These are phyloP conservation scores for Russula brevipes DNA, from an alignment of 768 basidiomycete species.

Conservation along the genomic window DNA sequence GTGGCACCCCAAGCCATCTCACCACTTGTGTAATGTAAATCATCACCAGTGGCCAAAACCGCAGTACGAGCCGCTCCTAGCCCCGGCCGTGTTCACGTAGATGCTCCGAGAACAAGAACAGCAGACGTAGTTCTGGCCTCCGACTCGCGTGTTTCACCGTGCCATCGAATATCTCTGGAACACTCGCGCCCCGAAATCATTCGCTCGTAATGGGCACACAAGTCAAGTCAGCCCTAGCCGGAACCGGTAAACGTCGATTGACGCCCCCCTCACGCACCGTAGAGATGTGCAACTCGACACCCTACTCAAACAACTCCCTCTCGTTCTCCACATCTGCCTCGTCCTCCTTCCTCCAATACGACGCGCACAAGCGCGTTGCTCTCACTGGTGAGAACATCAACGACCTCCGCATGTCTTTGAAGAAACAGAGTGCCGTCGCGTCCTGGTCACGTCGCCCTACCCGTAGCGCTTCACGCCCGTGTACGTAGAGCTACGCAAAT, in stretches of 20 bases:
- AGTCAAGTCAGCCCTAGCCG: conserved; percentile 43
- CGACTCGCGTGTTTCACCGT: conserved; percentile 60
- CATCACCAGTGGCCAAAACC: too few species aligned
- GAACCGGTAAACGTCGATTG: conserved; percentile 71
- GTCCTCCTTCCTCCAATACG: conserved; percentile 52
- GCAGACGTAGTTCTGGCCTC: conserved; percentile 92
- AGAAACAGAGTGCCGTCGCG: conserved; percentile 79
- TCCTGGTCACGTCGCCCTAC: conserved; percentile 79
- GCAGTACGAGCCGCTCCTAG: conserved; percentile 43
- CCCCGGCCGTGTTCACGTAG: conserved; percentile 91
- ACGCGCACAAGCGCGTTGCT: conserved; percentile 69
- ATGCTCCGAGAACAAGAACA: conserved; percentile 64
- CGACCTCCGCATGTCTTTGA: conserved; percentile 94
- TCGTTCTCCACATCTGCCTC: conserved; percentile 42
- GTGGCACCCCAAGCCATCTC: too few species aligned
- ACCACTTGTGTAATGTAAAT: too few species aligned
- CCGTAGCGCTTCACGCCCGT: conserved; percentile 47
- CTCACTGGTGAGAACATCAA: conserved; percentile 74
- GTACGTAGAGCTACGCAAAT: conserved; percentile 56
- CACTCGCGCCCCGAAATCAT: conserved; percentile 54
- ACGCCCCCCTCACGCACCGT: conserved; percentile 67
- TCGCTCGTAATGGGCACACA: background rate
- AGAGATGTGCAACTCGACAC: conserved; percentile 56
- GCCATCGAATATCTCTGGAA: conserved; percentile 72
- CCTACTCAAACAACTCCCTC: conserved; percentile 51